A percentile compares a stretch with the other conserved stretches of the same genome.
Evolutionary conservation across 768 basidiomycete species (phyloP).

Genomic region (Boletus reticulatus): DNA sequence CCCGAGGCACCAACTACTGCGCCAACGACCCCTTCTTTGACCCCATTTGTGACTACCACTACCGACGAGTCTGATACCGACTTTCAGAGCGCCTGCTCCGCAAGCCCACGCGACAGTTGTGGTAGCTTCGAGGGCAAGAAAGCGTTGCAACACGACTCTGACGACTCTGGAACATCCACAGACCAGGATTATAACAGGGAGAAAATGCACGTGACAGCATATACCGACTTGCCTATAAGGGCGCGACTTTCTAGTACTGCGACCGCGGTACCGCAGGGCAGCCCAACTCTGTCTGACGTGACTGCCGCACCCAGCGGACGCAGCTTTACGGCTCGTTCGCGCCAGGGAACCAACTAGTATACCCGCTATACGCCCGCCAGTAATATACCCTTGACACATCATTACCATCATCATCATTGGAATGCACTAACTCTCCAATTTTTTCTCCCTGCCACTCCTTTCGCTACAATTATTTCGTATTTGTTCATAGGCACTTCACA

Average conservation of each 20-base stretch:
- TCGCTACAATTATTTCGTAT: constrained; percentile 17
- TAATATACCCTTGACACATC: constrained; percentile 24
- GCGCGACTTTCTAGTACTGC: constrained; percentile 56
- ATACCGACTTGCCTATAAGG: constrained; percentile 39
- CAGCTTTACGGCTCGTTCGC: constrained; percentile 19
- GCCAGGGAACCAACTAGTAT: constrained; percentile 18
- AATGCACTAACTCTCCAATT: constrained; percentile 13
- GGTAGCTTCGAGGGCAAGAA: constrained; percentile 41
- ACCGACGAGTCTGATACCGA: constrained; percentile 82
- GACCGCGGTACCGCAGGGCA: constrained; percentile 46
- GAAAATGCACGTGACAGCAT: constrained; percentile 30
- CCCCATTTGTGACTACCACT: constrained; percentile 34
- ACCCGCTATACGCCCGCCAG: constrained; percentile 7
- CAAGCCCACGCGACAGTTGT: constrained; percentile 68
- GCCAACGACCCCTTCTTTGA: constrained; percentile 37
- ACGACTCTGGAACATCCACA: constrained; percentile 31
- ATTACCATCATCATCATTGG: constrained; percentile 21
- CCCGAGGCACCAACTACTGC: constrained; percentile 22
- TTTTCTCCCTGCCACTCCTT: constrained; percentile 19
- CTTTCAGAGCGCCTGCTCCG: constrained; percentile 84
- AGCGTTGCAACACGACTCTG: constrained; percentile 23
- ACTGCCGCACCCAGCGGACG: constrained; percentile 30
- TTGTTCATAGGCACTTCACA: constrained; percentile 19
- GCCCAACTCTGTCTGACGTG: constrained; percentile 40
- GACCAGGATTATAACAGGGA: constrained; percentile 30